These are phyloP conservation scores for Candida tunisiensis DNA, from an alignment of 1,139 yeast species.

Conservation along the genomic window DNA sequence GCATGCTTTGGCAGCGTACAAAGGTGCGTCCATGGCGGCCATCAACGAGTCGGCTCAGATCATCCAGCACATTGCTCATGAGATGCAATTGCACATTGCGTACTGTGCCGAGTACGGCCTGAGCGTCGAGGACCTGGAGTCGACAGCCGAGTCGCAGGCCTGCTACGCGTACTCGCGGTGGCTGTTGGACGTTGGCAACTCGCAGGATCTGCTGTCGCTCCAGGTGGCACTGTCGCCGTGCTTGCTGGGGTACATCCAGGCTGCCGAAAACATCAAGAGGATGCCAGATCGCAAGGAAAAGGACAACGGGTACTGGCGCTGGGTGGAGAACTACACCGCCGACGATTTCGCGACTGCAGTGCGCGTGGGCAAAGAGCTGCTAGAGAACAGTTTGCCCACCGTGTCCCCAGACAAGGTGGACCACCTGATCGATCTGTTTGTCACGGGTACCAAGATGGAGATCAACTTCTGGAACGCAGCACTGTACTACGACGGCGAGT, in stretches of 20 bases:
- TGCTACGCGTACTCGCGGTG: conserved; percentile 45
- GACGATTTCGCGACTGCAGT: conserved; percentile 41
- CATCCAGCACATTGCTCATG: conserved; percentile 35
- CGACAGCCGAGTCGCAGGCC: conserved; percentile 35
- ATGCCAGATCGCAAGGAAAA: conserved; percentile 6
- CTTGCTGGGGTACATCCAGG: conserved; percentile 52
- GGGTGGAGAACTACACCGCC: conserved; percentile 47
- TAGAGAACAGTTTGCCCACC: conserved; percentile 27
- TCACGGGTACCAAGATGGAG: conserved; percentile 41
- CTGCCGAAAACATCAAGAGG: conserved; percentile 19
- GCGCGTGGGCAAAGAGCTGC: conserved; percentile 27
- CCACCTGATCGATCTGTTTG: conserved; percentile 39
- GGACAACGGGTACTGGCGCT: conserved; percentile 26
- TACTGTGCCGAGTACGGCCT: conserved; percentile 34
- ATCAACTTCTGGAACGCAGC: conserved; percentile 42
- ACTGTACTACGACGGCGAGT: too few species aligned
- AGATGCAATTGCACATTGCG: conserved; percentile 37
- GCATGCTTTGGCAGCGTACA: conserved; percentile 47
- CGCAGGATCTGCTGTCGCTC: conserved; percentile 44
- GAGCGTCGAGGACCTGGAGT: conserved; percentile 27
- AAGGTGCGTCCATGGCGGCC: conserved; percentile 38
- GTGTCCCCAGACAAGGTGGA: conserved; percentile 27
- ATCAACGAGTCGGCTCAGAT: conserved; percentile 36
- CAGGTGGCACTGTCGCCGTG: conserved; percentile 65
- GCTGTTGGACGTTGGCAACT: conserved; percentile 33